These are phyloP conservation scores for Pseudonectria foliicola DNA, from an alignment of 2,329 filamentous ascomycete species.

Conservation along the genomic window DNA sequence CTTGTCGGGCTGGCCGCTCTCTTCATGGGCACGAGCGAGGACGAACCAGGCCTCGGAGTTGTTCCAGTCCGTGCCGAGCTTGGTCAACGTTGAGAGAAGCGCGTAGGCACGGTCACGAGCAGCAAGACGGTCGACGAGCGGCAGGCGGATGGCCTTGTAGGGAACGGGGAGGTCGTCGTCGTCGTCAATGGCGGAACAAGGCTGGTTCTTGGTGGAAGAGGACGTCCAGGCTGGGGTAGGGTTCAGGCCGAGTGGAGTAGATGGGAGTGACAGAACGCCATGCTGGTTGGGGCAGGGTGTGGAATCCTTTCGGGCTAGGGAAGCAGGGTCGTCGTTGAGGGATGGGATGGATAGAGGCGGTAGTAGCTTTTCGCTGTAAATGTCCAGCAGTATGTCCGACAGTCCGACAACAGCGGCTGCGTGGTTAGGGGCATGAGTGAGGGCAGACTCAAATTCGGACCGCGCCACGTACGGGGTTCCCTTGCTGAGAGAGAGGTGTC, in stretches of 20 bases:
- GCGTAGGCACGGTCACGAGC: slow-evolving; percentile 84
- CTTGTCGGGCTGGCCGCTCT: slow-evolving; percentile 77
- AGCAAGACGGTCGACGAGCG: slow-evolving; percentile 73
- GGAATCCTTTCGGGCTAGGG: slow-evolving; percentile 1
- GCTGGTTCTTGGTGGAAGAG: slow-evolving; percentile 6
- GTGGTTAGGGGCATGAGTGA: slow-evolving; percentile 75
- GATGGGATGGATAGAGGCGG: slow-evolving; percentile 47
- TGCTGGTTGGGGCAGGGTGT: slow-evolving; percentile 4
- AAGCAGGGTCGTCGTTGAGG: slow-evolving; percentile 22
- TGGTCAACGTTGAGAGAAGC: slow-evolving; percentile 74
- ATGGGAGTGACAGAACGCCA: slow-evolving; percentile 28
- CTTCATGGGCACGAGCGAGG: slow-evolving; percentile 79
- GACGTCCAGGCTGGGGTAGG: slow-evolving; percentile 16
- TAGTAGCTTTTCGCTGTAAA: slow-evolving; percentile 64
- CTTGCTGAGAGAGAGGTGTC: slow-evolving; percentile 57
- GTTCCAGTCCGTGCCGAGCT: slow-evolving; percentile 83
- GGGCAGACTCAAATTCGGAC: slow-evolving; percentile 71
- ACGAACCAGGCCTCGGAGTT: slow-evolving; percentile 89
- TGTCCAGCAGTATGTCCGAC: slow-evolving; percentile 77
- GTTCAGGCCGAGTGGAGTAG: slow-evolving; percentile 41
- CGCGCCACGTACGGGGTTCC: slow-evolving; percentile 62
- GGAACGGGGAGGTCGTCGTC: slow-evolving; percentile 41
- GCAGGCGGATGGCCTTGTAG: slow-evolving; percentile 55
- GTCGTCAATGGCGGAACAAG: slow-evolving; percentile 16
- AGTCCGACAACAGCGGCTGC: slow-evolving; percentile 72